phyloP scores from a whole-genome alignment of 805 yeast species.

The Saccharomycopsis babjevae region DNA sequence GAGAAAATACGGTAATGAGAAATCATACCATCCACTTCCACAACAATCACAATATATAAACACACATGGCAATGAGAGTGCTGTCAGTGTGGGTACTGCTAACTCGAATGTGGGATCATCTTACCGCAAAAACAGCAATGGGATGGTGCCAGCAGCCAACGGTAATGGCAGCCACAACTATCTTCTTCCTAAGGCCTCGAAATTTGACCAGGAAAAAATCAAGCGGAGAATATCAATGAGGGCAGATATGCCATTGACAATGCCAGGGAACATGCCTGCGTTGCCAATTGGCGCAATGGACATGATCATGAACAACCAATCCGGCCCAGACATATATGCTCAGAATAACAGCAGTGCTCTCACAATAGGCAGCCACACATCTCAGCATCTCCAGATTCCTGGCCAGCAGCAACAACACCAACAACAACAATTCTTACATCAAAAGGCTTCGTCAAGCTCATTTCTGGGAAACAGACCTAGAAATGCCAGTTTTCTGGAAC shows the following conservation, averaged over 20 bases:
- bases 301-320: conserved; percentile 10
- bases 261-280: conserved; percentile 13
- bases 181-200: conserved; percentile 12
- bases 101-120: background rate
- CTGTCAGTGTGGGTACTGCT: background rate
- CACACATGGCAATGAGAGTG: background rate
- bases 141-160: background rate
- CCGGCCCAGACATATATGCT: background rate
- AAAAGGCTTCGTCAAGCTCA: background rate
- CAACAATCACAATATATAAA: background rate
- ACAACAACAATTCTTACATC: conserved; percentile 4
- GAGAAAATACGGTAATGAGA: conserved; percentile 12
- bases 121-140: background rate
- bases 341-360: background rate
- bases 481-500: conserved; percentile 20
- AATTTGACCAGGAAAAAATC: conserved; percentile 16
- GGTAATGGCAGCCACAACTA: background rate
- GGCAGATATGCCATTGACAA: conserved; percentile 11
- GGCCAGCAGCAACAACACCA: conserved; percentile 23
- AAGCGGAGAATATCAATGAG: conserved; percentile 15
- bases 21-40: background rate
- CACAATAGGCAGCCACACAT: conserved; percentile 15
- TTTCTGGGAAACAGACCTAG: conserved; percentile 20
- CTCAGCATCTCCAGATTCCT: conserved; percentile 24
- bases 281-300: conserved; percentile 12